Evolutionary conservation across 257 asterid species (phyloP), one percentile per base, ranked within the genome.

Genomic region (Verbascum thapsus): DNA sequence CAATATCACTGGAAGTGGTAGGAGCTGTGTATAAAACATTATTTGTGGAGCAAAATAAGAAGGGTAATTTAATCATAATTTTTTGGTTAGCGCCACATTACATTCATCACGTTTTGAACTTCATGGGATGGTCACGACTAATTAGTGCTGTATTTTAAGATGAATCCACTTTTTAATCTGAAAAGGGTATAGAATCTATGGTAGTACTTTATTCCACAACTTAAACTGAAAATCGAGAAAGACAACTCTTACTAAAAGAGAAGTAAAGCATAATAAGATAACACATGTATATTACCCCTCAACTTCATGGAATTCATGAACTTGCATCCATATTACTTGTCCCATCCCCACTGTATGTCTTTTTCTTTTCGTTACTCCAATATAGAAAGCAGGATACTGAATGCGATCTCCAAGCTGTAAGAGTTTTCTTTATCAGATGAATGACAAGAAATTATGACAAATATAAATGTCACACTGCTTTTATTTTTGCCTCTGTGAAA

Each of bases 281-380:
- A 52, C 60, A 23, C 44, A 59, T 9, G 57, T 23, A 66, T 13
- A 70, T 88, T 82, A 91, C 98, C 90, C 83, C 22, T 37, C 19
- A 69, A 86, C 86, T 57, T 83, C 88, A 69, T 91, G 98, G 72
- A 88, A 88, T 75, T 88, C 96, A 64, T 71, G 80, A 68, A 83
- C 78, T 30, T 81, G 85, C 79, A 81, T 58, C 81, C 86, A 71
- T 53, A 81, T 76, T 55, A 61, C 81, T 76, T 63, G 86, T 71
- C 82, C 89, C 67, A 1, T n/a, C 71, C 96, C 88, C 75, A 91
- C 54, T 7, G 88, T 78, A 78, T 92, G 83, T 66, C 74, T 82
- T 71, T 96, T 80, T 61, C 79, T 79, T 74, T 91, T 88, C 7
- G 66, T 77, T 32, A 91, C 90, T 74, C 98, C 98, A 70, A 88